These are phyloP conservation scores for Ogataea wickerhamii DNA, from an alignment of 805 yeast species.

Conservation along the genomic window DNA sequence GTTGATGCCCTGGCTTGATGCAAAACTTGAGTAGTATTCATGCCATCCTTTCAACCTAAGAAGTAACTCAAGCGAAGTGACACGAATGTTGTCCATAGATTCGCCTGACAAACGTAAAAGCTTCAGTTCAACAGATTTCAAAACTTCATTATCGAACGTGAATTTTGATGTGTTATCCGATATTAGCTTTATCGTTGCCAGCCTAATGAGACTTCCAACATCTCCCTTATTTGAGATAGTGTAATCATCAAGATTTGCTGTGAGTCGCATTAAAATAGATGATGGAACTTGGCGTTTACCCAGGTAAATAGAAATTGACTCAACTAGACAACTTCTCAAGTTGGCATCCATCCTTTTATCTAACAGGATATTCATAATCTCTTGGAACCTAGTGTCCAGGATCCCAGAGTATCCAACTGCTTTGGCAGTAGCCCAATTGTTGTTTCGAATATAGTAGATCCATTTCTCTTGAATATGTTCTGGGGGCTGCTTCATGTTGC, in stretches of 20 bases:
- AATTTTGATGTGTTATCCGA: slow-evolving; percentile 23
- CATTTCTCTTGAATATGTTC: slow-evolving; percentile 28
- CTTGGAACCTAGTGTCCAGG: slow-evolving; percentile 15
- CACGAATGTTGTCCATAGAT: slow-evolving; percentile 52
- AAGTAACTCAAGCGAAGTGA: slow-evolving; percentile 39
- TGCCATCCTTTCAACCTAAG: slow-evolving; percentile 24
- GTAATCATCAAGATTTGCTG: slow-evolving; percentile 64
- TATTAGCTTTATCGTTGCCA: slow-evolving; percentile 42
- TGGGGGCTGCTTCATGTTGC: slow-evolving; percentile 12
- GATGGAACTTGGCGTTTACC: slow-evolving; percentile 13
- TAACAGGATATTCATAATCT: slow-evolving; percentile 28
- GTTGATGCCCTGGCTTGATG: background rate
- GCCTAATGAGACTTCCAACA: slow-evolving; percentile 77
- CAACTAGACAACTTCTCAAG: slow-evolving; percentile 24
- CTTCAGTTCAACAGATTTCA: slow-evolving; percentile 27
- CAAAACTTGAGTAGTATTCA: slow-evolving; percentile 6
- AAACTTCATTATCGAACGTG: slow-evolving; percentile 5
- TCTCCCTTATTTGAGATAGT: slow-evolving; percentile 82
- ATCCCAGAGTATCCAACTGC: slow-evolving; percentile 31
- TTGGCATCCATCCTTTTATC: slow-evolving; percentile 29
- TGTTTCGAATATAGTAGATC: slow-evolving; percentile 36
- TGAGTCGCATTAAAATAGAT: slow-evolving; percentile 12
- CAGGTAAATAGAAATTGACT: slow-evolving; percentile 26
- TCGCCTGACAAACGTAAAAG: slow-evolving; percentile 62
- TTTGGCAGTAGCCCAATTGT: slow-evolving; percentile 37